Conservation (phyloP, 2,329 filamentous ascomycete species). For the Microsporum audouinii region DNA sequence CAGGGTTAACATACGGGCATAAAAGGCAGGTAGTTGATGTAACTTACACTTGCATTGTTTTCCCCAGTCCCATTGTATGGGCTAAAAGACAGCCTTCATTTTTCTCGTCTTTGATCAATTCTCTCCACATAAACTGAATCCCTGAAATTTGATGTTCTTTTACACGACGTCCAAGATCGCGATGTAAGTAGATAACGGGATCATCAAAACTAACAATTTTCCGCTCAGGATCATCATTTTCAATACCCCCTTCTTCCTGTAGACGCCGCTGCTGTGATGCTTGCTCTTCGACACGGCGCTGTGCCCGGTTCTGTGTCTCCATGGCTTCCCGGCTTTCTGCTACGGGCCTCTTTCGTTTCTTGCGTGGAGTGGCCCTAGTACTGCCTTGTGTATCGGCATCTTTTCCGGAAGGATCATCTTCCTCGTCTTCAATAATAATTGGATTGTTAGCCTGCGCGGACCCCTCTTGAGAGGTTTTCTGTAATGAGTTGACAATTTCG, state of each 20-base stretch:
- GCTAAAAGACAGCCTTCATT: conserved; percentile 70
- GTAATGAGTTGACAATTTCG: neutral
- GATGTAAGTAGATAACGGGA: conserved; percentile 44
- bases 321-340: conserved; percentile 41
- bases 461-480: neutral
- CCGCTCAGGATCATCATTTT: conserved; percentile 34
- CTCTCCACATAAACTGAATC: conserved; percentile 80
- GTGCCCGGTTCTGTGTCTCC: conserved; percentile 46
- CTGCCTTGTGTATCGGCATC: neutral
- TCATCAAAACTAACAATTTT: conserved; percentile 36
- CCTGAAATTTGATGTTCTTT: conserved; percentile 73
- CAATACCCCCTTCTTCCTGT: conserved; percentile 23
- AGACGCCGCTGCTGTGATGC: conserved; percentile 38
- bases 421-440: neutral
- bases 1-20: neutral
- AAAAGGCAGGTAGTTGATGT: neutral
- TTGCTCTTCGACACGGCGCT: conserved; percentile 44
- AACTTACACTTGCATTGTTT: conserved; percentile 71
- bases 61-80: conserved; percentile 85
- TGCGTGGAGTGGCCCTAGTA: conserved; percentile 26
- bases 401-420: neutral
- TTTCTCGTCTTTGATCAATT: conserved; percentile 53
- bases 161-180: conserved; percentile 52
- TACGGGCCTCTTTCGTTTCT: conserved; percentile 37
- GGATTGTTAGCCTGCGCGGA: neutral